Evolutionary conservation across 352 stramenopile genomes (phyloP), one percentile per base, ranked within the genome.

Genomic region (Globisporangium nunn): DNA sequence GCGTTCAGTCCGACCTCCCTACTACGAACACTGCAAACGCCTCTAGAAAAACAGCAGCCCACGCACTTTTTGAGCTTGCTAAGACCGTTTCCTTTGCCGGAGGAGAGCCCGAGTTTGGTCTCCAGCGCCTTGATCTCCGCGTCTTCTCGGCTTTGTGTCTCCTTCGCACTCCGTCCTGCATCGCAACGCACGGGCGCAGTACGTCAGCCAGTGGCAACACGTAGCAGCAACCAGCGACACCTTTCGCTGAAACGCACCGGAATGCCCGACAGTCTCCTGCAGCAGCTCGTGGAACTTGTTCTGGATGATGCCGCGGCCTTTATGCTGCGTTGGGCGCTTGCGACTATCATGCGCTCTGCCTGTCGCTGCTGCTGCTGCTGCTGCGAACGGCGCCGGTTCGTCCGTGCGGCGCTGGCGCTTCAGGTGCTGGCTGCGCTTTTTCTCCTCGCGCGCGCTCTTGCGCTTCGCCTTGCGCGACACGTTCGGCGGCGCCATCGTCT

Each of bases 271-370:
- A 5, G 70, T 84, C 68, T 91, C 76, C 18, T 84, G 68, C 29
- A 91, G 61, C 61, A 93, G 78, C 66, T 91, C 77, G 50, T 88
- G 78, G 66, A 93, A 93, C 51, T 79, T 83, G 67, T 91, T 92
- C 53, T 76, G 70, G 56, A 91, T 69, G 30, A 91, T 69, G 30
- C 63, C 54, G 23, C 23, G 54, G 12, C 50, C 48, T 2, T 17
- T 65, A 12, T 49, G 30, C 46, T 46, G 30, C 58, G 62, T 30
- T 3, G 37, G 54, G 28, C 54, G 52, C n/a, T 63, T 59, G 50
- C 44, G 53, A 43, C 39, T 23, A 15, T n/a, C 37, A 31, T 39
- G 44, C 44, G 18, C 44, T 49, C 44, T 49, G 44, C n/a, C 44
- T 29, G 44, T n/a, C 4, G 61, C 56, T 50, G 28, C 7, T 30